Conservation (phyloP, 169 alveolate species). For the Eimeria falciformis region DNA sequence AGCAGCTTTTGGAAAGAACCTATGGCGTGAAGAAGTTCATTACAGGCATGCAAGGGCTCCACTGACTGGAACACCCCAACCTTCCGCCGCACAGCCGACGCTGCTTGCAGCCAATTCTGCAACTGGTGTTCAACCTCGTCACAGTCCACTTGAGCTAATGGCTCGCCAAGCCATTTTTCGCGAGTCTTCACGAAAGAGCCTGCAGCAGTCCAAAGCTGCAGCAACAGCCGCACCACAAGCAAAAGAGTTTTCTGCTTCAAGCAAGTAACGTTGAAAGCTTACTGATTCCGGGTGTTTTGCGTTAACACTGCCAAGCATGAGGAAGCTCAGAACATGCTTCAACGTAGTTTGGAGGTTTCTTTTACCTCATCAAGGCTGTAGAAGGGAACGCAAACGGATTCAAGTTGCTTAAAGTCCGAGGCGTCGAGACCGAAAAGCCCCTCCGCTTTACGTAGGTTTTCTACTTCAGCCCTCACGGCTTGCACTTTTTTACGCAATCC, state of each 20-base stretch:
- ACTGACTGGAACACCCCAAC: conserved; percentile 61
- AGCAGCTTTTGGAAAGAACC: conserved; percentile 55
- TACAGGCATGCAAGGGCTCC: conserved; percentile 65
- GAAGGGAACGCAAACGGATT: conserved; percentile 50
- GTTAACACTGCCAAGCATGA: background rate
- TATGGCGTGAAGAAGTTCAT: conserved; percentile 59
- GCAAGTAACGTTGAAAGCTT: no score
- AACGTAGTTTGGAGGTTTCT: no score
- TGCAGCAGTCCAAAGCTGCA: conserved; percentile 70
- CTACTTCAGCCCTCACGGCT: conserved; percentile 55
- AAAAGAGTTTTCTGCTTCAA: no score
- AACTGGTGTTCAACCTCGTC: conserved; percentile 52
- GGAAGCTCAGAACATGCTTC: background rate
- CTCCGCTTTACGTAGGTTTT: conserved; percentile 69
- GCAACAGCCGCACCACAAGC: background rate
- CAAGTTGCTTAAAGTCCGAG: conserved; percentile 67
- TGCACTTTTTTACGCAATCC: conserved; percentile 21
- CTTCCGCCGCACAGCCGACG: conserved; percentile 38
- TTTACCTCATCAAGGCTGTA: conserved; percentile 58
- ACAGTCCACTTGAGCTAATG: conserved; percentile 29
- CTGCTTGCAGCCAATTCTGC: conserved; percentile 70
- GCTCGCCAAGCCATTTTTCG: conserved; percentile 27
- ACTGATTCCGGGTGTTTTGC: no score
- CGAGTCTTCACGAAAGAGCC: conserved; percentile 3
- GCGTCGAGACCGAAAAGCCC: conserved; percentile 74